A percentile compares a stretch with the other conserved stretches of the same genome.
phyloP scores from a whole-genome alignment of 2,329 filamentous ascomycete species.

The Penicillium sclerotiorum region DNA sequence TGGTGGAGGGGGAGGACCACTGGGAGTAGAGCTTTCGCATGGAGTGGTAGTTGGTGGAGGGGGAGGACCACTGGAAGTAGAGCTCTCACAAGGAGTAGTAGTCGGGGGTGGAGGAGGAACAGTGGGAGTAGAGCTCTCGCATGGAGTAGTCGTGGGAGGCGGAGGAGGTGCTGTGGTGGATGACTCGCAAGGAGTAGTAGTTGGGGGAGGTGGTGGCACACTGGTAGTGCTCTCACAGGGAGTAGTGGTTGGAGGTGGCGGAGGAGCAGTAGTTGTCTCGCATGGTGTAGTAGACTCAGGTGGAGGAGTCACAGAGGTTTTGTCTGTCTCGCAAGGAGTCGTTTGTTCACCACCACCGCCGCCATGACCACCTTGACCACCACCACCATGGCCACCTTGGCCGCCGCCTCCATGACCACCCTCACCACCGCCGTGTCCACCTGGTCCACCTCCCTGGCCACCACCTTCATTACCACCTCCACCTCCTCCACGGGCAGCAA shows the following conservation, averaged over 20 bases:
- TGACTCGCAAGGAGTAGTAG: constrained; percentile 10
- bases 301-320: constrained; percentile 6
- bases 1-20: constrained; percentile 1
- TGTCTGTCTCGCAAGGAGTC: constrained; percentile 17
- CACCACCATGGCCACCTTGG: constrained; percentile 7
- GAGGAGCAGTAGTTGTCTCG: constrained; percentile 9
- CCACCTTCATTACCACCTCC: background rate
- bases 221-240: constrained; percentile 8
- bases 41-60: constrained; percentile 7
- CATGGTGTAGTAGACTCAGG: constrained; percentile 4
- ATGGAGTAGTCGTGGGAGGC: constrained; percentile 4
- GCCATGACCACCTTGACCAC: background rate
- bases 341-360: too few relatives aligned
- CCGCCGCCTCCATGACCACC: too few relatives aligned
- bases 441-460: background rate
- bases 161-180: background rate
- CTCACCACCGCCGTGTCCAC: background rate
- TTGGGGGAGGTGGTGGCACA: constrained; percentile 3
- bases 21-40: constrained; percentile 5
- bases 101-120: constrained; percentile 5
- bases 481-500: constrained; percentile 10
- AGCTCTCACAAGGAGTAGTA: constrained; percentile 10
- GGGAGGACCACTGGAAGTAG: background rate
- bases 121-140: constrained; percentile 7
- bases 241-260: constrained; percentile 2